Evolutionary conservation across 2,329 filamentous ascomycete species (phyloP), one percentile per base, ranked within the genome.

Genomic region (Zymoseptoria tritici): DNA sequence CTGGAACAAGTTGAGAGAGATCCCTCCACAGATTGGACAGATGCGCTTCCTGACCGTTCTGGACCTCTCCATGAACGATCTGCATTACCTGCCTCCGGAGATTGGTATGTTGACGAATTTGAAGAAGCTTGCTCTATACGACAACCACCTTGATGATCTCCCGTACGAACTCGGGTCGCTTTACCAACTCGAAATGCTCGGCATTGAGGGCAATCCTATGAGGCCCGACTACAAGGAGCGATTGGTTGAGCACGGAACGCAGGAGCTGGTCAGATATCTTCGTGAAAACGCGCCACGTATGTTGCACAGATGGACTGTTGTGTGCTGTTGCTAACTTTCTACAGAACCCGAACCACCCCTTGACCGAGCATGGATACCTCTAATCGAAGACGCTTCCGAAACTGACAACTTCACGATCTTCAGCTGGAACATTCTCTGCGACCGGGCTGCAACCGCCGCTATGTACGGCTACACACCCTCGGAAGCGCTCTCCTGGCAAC

Each of bases 41-140:
- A 80, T 99, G 65, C 86, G 92, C 64, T 87, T 89, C 64, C 78
- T 99, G 54, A 88, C 85, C 42, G 84, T 92, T 69, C 83, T 99
- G 54, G 93, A 99, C 74, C 82, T 92, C 2, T 97, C 94, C 0
- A 86, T 88, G 77, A 99, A 99, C 74, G 85, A 93, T 62, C 81
- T 99, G 61, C 83, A 82, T 8, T 85, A 89, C 64, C 79, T 99
- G 3, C 94, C 94, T 1, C 84, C 89, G 21, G 93, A 99, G 78
- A 85, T 99, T 62, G 94, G 94, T 71, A 99, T 97, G 93, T 90
- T 96, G 69, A 94, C 92, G 26, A 94, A 92, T 67, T 80, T 99
- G 58, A 91, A 90, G 76, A 86, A 89, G 66, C 81, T 99, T 4
- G 79, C 92, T 26, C 80, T 97, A 2, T 97, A 96, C 73, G 91